Base-by-base conservation (phyloP, 1,284 basidiomycete genomes). In the Apiotrichum gamsii region DNA sequence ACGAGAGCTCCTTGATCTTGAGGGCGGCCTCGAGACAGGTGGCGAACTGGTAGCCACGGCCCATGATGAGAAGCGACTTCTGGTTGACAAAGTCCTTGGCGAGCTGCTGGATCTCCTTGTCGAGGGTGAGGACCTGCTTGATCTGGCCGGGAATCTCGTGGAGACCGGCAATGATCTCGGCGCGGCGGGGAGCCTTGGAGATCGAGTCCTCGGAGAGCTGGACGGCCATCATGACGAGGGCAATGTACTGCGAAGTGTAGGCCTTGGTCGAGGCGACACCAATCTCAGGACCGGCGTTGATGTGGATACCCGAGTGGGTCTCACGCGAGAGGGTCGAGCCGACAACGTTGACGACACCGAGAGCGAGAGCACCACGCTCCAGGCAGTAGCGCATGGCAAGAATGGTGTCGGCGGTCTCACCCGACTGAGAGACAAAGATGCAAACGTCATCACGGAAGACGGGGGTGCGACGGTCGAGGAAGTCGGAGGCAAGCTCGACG, bases 201-300 rank as follows among this genome's bases (percentile, higher is more conserved):
- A 96, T 87, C 41, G 91, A 87, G 75, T 98, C 95, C 72, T 97
- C 93, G 4, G 90, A 93, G 19, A 99, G 80, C 74, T 97, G 93
- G 31, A 98, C 81, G 14, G 95, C 95, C 76, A 98, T 95, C 87
- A 98, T 94, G 73, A 97, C 77, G 45, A 98, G 80, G 3, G 94
- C 95, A 60, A 98, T 93, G 78, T 97, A 98, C 76, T 99, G 94
- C 42, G 93, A 97, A 3, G 94, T 98, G 77, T 99, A 99, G 3
- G 95, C 95, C 83, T 99, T 99, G 57, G 95, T 99, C n/a, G 93
- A 97, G 6, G 95, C 95, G 54, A 99, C 95, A 80, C 95, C 94
- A 56, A 98, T 94, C 77, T 98, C 94, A 53, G 94, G 94, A 36
- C 94, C 94, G 62, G 95, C 94, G 70, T 99, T 99, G 77, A 99